Percentiles rank a stretch among this genome's conserved stretches.
phyloP scores from a whole-genome alignment of 176 grass and related monocot genomes.

The Elaeis guineensis region DNA sequence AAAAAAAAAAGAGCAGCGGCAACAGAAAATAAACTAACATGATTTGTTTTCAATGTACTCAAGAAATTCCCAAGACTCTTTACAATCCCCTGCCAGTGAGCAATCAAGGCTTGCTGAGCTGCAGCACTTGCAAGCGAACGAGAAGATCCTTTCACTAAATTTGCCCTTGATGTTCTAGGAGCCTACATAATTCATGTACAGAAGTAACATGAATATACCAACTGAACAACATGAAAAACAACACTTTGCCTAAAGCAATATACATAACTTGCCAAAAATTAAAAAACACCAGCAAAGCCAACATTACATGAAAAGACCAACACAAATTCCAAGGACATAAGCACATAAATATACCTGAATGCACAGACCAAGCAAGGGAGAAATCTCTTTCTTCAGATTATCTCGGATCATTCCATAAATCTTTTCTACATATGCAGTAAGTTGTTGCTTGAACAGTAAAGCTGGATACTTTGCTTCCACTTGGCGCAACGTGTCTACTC shows the following conservation, averaged over 20 bases:
- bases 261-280: conserved; percentile 6
- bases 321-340: background rate
- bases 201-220: background rate
- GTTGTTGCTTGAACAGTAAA: conserved; percentile 90
- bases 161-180: conserved; percentile 96
- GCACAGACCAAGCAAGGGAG: conserved; percentile 83
- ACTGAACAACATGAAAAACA: too few relatives aligned
- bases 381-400: conserved; percentile 99
- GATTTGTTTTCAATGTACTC: conserved; percentile 71
- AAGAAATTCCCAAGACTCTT: conserved; percentile 91
- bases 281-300: background rate
- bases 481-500: conserved; percentile 72
- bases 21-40: conserved; percentile 47
- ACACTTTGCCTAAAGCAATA: too few relatives aligned
- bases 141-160: conserved; percentile 86
- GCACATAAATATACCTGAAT: conserved; percentile 58
- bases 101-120: conserved; percentile 80
- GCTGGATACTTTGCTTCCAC: conserved; percentile 98
- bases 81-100: conserved; percentile 99
- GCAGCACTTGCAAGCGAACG: conserved; percentile 66
- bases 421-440: conserved; percentile 96
- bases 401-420: conserved; percentile 99
- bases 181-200: conserved; percentile 34
- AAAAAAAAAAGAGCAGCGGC: background rate
- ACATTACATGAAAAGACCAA: background rate